Evolutionary conservation across 768 basidiomycete genomes (phyloP).

Genomic region (Tephrocybe sp.): DNA sequence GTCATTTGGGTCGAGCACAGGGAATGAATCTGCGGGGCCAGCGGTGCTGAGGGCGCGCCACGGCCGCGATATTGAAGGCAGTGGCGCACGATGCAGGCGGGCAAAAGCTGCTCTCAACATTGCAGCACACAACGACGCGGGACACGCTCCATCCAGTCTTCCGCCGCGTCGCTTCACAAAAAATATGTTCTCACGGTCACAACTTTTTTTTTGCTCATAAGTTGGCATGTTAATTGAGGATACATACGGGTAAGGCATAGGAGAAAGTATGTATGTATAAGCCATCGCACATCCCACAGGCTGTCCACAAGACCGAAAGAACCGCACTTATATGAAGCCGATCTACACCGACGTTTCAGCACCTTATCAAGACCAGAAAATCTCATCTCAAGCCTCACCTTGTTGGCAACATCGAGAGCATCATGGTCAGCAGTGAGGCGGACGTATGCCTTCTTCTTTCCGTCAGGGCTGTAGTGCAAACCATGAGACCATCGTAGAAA

Average conservation of each 20-base stretch:
- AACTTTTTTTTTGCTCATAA: conserved; percentile 13
- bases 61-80: conserved; percentile 17
- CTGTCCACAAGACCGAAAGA: neutral
- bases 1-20: conserved; percentile 18
- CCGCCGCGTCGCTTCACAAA: conserved; percentile 11
- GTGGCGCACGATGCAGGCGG: conserved; percentile 10
- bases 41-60: conserved; percentile 10
- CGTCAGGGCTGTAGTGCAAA: conserved; percentile 70
- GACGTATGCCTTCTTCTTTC: conserved; percentile 99
- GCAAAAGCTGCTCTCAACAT: conserved; percentile 19
- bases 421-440: conserved; percentile 94
- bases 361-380: too few species aligned
- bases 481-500: neutral
- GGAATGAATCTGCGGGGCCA: neutral
- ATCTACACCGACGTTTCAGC: conserved; percentile 47
- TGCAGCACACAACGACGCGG: neutral
- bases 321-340: conserved; percentile 82
- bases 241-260: conserved; percentile 16
- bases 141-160: too few species aligned
- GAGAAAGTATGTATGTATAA: conserved; percentile 10
- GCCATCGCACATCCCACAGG: conserved; percentile 10
- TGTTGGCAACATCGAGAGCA: conserved; percentile 96
- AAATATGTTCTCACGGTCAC: conserved; percentile 13
- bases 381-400: conserved; percentile 61
- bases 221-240: conserved; percentile 17